Base-by-base conservation (phyloP, 306 rosid genomes). In the Biancaea sappan region DNA sequence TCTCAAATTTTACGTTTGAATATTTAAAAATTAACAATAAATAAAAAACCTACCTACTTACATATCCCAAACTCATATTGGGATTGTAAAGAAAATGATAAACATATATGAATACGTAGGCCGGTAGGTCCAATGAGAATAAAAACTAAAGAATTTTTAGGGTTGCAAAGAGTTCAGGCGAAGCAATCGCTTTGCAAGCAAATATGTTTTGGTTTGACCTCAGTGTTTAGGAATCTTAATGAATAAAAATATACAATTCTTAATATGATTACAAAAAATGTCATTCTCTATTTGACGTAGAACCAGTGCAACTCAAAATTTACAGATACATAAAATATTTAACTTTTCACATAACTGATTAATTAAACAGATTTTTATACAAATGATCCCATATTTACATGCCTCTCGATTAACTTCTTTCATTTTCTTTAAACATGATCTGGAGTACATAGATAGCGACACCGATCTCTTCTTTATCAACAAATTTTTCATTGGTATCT, bases 151-250 rank as follows among this genome's bases (percentile, higher is more conserved):
- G 28, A 60, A 60, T 34, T 40, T 34, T 60, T 47, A 2, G 26
- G 44, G 46, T 35, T 19, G 26, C 34, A 40, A 13, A 37, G 51
- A 65, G 70, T 65, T 65, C 22, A 65, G 37, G 53, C 21, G 22
- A 41, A 41, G 53, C 53, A 43, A 41, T 65, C 15, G 71, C 71
- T 7, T 7, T 65, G 71, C 71, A 65, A 24, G 38, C 3, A 65
- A 65, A 65, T 24, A 65, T 41, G 24, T 65, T 65, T 31, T 63
- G 37, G 53, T 65, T 65, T 65, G 71, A 65, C 69, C 50, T 35
- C 13, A 37, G 50, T 63, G 69, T 63, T 38, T 19, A 37, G 69
- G 69, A 63, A 63, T 63, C 32, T 38, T 63, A 26, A 2, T 19
- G n/a, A 41, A 37, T 19, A 15, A 32, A 4, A 0, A 62, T 35